These are phyloP conservation scores for Fonsecaea pugnacius DNA, from an alignment of 2,329 filamentous ascomycete species.

Conservation along the genomic window DNA sequence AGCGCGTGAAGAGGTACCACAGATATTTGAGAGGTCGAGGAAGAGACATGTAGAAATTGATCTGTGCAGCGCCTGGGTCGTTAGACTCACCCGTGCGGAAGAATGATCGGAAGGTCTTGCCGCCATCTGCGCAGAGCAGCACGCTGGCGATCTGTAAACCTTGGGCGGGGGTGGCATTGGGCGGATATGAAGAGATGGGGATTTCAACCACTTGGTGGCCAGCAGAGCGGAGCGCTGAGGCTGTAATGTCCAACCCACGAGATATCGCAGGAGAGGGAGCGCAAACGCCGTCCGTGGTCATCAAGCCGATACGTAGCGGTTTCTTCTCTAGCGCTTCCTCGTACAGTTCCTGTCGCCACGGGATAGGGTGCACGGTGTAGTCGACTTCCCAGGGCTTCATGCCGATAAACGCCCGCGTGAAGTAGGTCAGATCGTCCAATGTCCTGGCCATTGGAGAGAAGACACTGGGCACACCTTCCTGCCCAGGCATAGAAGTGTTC, in stretches of 20 bases:
- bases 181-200: slow-evolving; percentile 58
- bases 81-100: slow-evolving; percentile 78
- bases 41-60: slow-evolving; percentile 74
- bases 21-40: slow-evolving; percentile 76
- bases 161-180: slow-evolving; percentile 75
- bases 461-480: slow-evolving; percentile 86
- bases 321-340: slow-evolving; percentile 64
- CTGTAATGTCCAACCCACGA: slow-evolving; percentile 73
- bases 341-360: slow-evolving; percentile 70
- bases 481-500: slow-evolving; percentile 85
- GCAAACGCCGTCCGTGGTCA: slow-evolving; percentile 80
- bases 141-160: slow-evolving; percentile 76
- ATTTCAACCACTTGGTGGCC: slow-evolving; percentile 76
- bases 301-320: slow-evolving; percentile 72
- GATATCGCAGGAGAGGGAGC: slow-evolving; percentile 83
- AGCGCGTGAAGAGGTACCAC: slow-evolving; percentile 90
- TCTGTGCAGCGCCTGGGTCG: slow-evolving; percentile 75
- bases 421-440: slow-evolving; percentile 79
- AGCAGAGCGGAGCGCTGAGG: slow-evolving; percentile 67
- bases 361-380: slow-evolving; percentile 80
- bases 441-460: slow-evolving; percentile 93
- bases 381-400: slow-evolving; percentile 92
- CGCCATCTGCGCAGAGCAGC: slow-evolving; percentile 83
- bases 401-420: slow-evolving; percentile 74
- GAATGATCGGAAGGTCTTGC: slow-evolving; percentile 75